Base-by-base conservation (phyloP, 2,329 filamentous ascomycete genomes). In the Xylaria sp. region DNA sequence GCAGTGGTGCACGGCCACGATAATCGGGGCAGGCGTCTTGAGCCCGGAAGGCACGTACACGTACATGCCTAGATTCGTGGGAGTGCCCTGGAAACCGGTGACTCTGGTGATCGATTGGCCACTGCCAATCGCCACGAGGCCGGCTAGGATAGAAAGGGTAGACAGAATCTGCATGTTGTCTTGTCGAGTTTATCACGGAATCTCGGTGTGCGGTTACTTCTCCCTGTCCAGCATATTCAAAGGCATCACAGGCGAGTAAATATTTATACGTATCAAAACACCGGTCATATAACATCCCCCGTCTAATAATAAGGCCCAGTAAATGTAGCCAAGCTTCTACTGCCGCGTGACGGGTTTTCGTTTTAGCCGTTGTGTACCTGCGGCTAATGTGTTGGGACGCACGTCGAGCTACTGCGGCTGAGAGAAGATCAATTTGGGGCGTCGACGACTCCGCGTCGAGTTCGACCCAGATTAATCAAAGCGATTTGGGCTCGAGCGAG, bases 1-100 rank as follows among this genome's bases (percentile, higher is more conserved):
- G 74, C 86, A 88, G 74, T 83, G 86, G 75, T 87, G 82, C 61
- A 84, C 77, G 2, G 82, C 84, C 3, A 87, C 82, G 19, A 87
- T 74, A 38, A 88, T 77, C 14, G 75, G 75, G 7, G 75, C 73
- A 21, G 74, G 74, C 7, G 70, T 74, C 66, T 70, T 69, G 49
- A 76, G 70, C 37, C 69, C 72, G 56, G 67, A 63, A 28, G 73
- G 73, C 57, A 76, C 74, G 54, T 76, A 73, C 46, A 73, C 66
- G 55, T 75, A 75, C 73, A 76, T 75, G 64, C 71, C 70, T n/a
- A 76, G 63, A 40, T 67, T 73, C 1, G 75, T 76, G 38, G 75
- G 75, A n/a, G 61, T 66, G 49, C 66, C 72, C 19, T 52, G 73
- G 69, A 76, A 76, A 67, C 73, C 72, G 40, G 57, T 72, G 63